These are phyloP conservation scores for Ostreobium quekettii DNA, from an alignment of 139 green algal genomes.

Conservation along the genomic window DNA sequence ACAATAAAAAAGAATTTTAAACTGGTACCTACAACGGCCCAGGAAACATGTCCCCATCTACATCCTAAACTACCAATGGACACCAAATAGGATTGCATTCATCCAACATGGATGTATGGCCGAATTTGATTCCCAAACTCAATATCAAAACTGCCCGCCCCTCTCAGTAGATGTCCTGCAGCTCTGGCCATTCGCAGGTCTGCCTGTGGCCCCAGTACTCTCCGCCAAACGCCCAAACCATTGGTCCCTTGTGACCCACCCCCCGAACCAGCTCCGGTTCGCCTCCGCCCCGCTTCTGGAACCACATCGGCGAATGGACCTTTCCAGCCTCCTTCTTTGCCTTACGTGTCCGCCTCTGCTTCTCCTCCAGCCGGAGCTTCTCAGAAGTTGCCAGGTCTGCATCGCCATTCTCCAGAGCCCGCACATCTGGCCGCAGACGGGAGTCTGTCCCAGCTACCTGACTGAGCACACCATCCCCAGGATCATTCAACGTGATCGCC, in stretches of 20 bases:
- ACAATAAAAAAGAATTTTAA: no score
- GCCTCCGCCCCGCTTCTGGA: conserved; percentile 21
- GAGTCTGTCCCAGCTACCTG: conserved; percentile 63
- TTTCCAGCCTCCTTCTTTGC: conserved; percentile 25
- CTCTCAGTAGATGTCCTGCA: no score
- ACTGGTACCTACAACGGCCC: no score
- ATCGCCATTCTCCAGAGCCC: conserved; percentile 28
- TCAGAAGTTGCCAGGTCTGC: conserved; percentile 51
- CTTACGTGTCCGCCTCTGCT: conserved; percentile 46
- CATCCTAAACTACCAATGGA: no score
- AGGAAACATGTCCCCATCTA: no score
- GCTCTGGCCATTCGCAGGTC: conserved; percentile 36
- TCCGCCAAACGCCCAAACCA: conserved; percentile 40
- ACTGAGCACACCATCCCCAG: conserved; percentile 45
- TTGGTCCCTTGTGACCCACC: conserved; percentile 18
- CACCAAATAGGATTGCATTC: no score
- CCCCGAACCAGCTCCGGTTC: conserved; percentile 24
- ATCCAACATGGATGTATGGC: no score
- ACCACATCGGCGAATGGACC: conserved; percentile 33
- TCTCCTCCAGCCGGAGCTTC: conserved; percentile 81
- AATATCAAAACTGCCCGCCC: conserved; percentile 56
- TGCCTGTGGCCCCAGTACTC: conserved; percentile 58
- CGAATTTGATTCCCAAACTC: no score
- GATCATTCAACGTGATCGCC: conserved; percentile 78
- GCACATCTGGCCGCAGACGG: conserved; percentile 72